Evolutionary conservation across 352 stramenopile genomes (phyloP).

Genomic region (Aphanomyces cochlioides): DNA sequence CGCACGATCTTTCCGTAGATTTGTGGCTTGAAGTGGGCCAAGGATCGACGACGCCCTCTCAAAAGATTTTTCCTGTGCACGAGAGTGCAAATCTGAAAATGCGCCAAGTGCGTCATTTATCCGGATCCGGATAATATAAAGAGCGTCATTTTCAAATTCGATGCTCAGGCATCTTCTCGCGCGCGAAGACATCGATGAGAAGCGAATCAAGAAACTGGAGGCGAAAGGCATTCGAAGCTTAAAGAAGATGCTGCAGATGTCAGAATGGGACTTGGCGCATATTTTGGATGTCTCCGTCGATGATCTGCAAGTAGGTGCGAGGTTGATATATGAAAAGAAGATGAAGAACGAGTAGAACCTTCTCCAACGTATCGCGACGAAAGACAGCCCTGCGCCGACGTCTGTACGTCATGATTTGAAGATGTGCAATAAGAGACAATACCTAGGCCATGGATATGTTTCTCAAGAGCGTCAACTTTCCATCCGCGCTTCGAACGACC

Average conservation of each 20-base stretch:
- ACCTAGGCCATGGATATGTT: conserved; percentile 75
- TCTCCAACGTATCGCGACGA: not conserved
- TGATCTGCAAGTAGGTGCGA: conserved; percentile 44
- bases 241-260: conserved; percentile 49
- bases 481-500: conserved; percentile 58
- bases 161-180: conserved; percentile 63
- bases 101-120: no score
- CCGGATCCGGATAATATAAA: no score
- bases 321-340: no score
- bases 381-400: conserved; percentile 3
- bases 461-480: conserved; percentile 61
- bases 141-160: no score
- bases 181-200: conserved; percentile 52
- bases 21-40: no score
- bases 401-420: not conserved
- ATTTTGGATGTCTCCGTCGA: conserved; percentile 59
- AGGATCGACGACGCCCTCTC: no score
- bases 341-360: not conserved
- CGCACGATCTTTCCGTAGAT: no score
- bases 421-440: conserved; percentile 12
- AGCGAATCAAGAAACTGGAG: conserved; percentile 43
- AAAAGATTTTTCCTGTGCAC: no score
- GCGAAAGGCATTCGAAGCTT: conserved; percentile 50
- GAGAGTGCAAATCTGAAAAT: no score
- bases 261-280: conserved; percentile 61